A percentile compares a stretch with the other conserved stretches of the same genome.
Conservation (phyloP, 768 basidiomycete genomes). For the Tulasnella sp. region DNA sequence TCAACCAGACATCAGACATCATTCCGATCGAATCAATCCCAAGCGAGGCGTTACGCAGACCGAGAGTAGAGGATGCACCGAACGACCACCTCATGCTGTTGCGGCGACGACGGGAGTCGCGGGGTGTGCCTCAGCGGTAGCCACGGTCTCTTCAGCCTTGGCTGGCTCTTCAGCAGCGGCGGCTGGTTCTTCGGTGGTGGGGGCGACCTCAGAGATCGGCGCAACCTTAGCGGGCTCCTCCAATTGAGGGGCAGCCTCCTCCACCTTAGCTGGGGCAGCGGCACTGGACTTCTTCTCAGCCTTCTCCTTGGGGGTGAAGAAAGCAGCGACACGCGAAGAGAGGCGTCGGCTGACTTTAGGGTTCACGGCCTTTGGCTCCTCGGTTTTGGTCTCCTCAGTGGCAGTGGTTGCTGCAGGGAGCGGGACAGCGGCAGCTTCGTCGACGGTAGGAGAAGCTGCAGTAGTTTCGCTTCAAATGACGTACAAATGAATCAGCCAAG, state of each 20-base stretch:
- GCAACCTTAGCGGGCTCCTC: constrained; percentile 74
- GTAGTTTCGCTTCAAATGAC: constrained; percentile 20
- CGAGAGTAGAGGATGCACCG: no score
- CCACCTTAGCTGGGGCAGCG: constrained; percentile 70
- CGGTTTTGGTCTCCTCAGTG: constrained; percentile 30
- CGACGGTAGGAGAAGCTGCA: constrained; percentile 27
- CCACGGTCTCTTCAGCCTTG: constrained; percentile 26
- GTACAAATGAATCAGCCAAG: background rate
- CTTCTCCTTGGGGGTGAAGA: constrained; percentile 72
- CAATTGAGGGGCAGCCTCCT: constrained; percentile 81
- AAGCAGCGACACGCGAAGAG: constrained; percentile 69
- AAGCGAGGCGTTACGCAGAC: no score
- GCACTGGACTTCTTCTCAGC: constrained; percentile 34
- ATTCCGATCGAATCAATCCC: no score
- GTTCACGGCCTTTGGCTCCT: constrained; percentile 25
- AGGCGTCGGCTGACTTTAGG: constrained; percentile 70
- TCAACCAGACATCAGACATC: no score
- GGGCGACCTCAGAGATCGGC: constrained; percentile 62
- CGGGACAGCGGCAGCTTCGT: constrained; percentile 31
- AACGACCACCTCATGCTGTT: constrained; percentile 72
- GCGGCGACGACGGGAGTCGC: constrained; percentile 64
- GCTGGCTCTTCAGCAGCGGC: constrained; percentile 29
- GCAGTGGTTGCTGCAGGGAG: constrained; percentile 25
- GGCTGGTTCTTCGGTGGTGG: constrained; percentile 38
- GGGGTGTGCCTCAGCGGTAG: constrained; percentile 39